Base-by-base conservation (phyloP, 2,329 filamentous ascomycete genomes). In the Colletotrichum incanum region DNA sequence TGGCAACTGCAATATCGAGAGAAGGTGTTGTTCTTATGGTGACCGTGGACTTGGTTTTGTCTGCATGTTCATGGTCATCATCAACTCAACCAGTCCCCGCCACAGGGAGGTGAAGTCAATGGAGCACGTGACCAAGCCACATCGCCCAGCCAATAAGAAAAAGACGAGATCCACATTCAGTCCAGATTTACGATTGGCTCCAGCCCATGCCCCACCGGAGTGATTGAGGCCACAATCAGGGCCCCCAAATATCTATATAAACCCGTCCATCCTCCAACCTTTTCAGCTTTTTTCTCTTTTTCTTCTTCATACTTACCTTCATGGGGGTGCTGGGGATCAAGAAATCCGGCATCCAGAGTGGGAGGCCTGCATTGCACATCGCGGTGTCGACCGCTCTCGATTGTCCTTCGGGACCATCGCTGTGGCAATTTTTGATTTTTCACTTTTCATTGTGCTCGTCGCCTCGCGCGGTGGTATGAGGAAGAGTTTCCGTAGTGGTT, bases 341-440 rank as follows among this genome's bases (percentile, higher is more conserved):
- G 83, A 84, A 83, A 78, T 75, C 80, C 78, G 76, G 76, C 69
- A 75, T 76, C 79, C 82, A 86, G 82, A 78, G 76, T 76, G 82
- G 83, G 79, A 81, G 80, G 81, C 84, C 85, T 87, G 85, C 85
- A 87, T 86, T 85, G 85, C 85, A 88, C 85, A 85, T 78, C 84
- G 72, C 70, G 74, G 74, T 64, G 74, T 71, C 62, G 64, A 68
- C 59, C 66, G 67, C 43, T 65, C 63, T 74, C 69, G 72, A 75
- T 75, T 75, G 74, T 56, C 74, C 74, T 75, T 75, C 72, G 69
- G 74, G 72, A 66, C 74, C 74, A 67, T 75, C 66, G 72, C 61
- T 67, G 69, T 71, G 64, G 66, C n/a, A 74, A 73, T 75, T 75
- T 74, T 75, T 74, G 74, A 75, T 75, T 66, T 72, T 66, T 23